These are phyloP conservation scores for Podospora fimiseda DNA, from an alignment of 495 filamentous ascomycete species.

Conservation along the genomic window DNA sequence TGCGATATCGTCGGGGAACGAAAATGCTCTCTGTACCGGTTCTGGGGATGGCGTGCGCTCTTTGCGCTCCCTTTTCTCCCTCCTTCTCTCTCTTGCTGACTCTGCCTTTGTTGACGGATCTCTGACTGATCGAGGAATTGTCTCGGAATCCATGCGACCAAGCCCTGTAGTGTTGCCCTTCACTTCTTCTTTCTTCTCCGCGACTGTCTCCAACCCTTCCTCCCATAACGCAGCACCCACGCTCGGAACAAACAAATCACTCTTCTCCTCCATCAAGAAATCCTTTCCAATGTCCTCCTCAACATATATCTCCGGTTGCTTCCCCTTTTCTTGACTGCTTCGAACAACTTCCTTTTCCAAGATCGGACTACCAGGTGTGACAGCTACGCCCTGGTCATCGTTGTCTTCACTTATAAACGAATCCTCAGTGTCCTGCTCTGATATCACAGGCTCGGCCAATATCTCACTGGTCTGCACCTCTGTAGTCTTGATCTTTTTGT, in stretches of 20 bases:
- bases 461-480: conserved; percentile 13
- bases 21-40: conserved; percentile 25
- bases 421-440: conserved; percentile 10
- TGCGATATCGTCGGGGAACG: conserved; percentile 33
- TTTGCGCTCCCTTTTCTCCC: conserved; percentile 11
- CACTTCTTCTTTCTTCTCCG: conserved; percentile 17
- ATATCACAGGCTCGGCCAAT: conserved; percentile 4
- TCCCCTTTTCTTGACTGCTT: neutral
- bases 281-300: conserved; percentile 7
- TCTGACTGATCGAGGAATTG: conserved; percentile 25
- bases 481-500: conserved; percentile 32
- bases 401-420: neutral
- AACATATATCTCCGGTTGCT: too few relatives aligned
- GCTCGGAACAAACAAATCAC: conserved; percentile 16
- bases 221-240: conserved; percentile 23
- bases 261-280: neutral
- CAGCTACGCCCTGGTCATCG: neutral
- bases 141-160: conserved; percentile 31
- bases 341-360: neutral
- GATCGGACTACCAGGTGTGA: neutral
- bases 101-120: conserved; percentile 2
- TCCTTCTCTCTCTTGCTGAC: conserved; percentile 3
- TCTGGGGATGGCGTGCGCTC: conserved; percentile 21
- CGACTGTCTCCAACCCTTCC: conserved; percentile 23
- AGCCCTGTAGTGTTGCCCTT: conserved; percentile 11